These are phyloP conservation scores for Aspergillus pseudonomiae DNA, from an alignment of 2,329 filamentous ascomycete species.

Conservation along the genomic window DNA sequence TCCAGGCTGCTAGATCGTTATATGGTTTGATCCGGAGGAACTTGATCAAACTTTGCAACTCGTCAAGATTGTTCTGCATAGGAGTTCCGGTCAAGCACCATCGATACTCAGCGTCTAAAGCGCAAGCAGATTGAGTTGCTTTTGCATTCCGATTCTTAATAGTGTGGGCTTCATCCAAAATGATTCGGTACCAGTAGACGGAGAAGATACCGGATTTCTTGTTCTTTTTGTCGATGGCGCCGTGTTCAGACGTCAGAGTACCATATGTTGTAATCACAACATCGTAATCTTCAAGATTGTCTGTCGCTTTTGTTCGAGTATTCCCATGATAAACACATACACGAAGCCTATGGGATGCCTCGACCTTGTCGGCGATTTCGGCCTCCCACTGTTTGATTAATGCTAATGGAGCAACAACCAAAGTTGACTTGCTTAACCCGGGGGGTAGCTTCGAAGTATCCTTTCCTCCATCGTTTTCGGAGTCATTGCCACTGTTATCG, in stretches of 20 bases:
- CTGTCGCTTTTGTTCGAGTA: conserved; percentile 75
- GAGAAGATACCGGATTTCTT: conserved; percentile 84
- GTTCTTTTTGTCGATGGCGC: conserved; percentile 64
- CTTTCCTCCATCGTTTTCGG: conserved; percentile 40
- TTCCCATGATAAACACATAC: conserved; percentile 92
- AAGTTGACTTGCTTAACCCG: conserved; percentile 73
- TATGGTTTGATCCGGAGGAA: conserved; percentile 93
- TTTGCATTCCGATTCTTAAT: conserved; percentile 99
- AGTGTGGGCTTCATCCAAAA: conserved; percentile 94
- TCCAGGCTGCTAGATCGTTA: conserved; percentile 83
- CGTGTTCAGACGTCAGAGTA: conserved; percentile 88
- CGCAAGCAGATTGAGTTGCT: conserved; percentile 87
- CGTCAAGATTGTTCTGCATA: conserved; percentile 97
- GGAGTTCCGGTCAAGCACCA: conserved; percentile 97
- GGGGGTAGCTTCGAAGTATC: conserved; percentile 68
- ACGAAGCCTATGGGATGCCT: conserved; percentile 68
- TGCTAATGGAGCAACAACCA: conserved; percentile 90
- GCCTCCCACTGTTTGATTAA: conserved; percentile 97
- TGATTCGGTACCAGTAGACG: conserved; percentile 90
- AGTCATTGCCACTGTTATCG: conserved; percentile 40
- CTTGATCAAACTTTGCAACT: conserved; percentile 88
- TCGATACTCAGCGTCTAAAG: conserved; percentile 80
- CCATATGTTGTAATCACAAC: conserved; percentile 98
- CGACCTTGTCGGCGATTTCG: conserved; percentile 84
- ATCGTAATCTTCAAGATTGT: conserved; percentile 81